phyloP scores from a whole-genome alignment of 495 filamentous ascomycete genomes.

The Letharia lupina region DNA sequence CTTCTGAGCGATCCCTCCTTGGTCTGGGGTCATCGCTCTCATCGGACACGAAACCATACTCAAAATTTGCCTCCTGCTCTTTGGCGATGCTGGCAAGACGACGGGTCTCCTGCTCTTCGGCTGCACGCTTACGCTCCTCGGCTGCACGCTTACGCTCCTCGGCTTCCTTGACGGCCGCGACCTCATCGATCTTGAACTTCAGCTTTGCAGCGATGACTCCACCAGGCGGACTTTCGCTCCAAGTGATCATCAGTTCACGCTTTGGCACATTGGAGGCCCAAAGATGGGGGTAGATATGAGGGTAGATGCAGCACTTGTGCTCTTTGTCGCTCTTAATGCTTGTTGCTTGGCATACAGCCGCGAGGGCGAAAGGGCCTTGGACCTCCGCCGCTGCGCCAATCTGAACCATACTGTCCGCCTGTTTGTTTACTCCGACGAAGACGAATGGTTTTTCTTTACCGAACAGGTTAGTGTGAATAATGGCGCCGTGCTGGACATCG shows the following conservation, averaged over 20 bases:
- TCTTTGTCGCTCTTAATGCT: constrained; percentile 17
- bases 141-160: neutral
- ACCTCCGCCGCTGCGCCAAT: constrained; percentile 22
- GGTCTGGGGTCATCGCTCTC: neutral
- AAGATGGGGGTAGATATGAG: constrained; percentile 31
- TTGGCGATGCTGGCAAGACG: neutral
- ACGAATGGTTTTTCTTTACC: constrained; percentile 22
- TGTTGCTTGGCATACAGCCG: constrained; percentile 16
- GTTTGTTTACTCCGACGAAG: constrained; percentile 28
- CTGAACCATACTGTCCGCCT: constrained; percentile 23
- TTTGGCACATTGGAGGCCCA: constrained; percentile 24
- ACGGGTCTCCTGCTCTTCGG: constrained; percentile 1
- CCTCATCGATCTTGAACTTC: constrained; percentile 10
- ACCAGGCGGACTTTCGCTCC: constrained; percentile 28
- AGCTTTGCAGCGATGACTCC: constrained; percentile 27
- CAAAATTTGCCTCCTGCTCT: neutral
- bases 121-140: neutral
- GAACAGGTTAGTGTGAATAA: constrained; percentile 28
- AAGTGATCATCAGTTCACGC: constrained; percentile 29
- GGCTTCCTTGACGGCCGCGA: neutral
- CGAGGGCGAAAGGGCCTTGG: constrained; percentile 28
- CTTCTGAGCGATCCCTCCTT: constrained; percentile 2
- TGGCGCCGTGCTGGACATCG: constrained; percentile 26
- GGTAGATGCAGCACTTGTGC: constrained; percentile 28
- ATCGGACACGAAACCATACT: neutral